phyloP scores from a whole-genome alignment of 2,329 filamentous ascomycete genomes.

The Clonostachys rosea region DNA sequence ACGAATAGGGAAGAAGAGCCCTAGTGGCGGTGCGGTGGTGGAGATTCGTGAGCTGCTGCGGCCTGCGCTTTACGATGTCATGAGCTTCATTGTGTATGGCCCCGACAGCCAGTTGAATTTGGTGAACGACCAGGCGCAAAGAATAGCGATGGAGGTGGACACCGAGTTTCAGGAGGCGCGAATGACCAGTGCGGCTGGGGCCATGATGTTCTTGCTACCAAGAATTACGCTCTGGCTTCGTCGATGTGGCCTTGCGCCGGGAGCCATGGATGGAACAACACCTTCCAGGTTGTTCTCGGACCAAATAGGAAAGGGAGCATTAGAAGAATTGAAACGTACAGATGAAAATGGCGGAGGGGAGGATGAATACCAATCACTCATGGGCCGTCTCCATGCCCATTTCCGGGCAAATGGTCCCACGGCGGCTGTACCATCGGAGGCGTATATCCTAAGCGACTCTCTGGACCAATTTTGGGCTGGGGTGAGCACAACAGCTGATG shows the following conservation, averaged over 20 bases:
- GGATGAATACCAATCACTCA: background rate
- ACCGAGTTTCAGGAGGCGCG: background rate
- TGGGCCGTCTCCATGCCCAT: background rate
- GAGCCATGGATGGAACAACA: background rate
- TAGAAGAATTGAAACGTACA: background rate
- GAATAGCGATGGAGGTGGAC: background rate
- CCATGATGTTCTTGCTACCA: slow-evolving; percentile 1
- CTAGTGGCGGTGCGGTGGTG: background rate
- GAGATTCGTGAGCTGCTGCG: slow-evolving; percentile 1
- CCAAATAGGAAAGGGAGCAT: background rate
- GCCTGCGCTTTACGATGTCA: slow-evolving; percentile 1
- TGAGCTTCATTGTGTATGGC: slow-evolving; percentile 5
- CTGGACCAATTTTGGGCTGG: slow-evolving; percentile 6
- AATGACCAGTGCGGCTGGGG: background rate
- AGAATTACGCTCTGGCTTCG: slow-evolving; percentile 1
- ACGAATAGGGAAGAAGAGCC: background rate
- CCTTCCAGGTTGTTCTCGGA: background rate
- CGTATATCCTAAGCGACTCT: slow-evolving; percentile 6
- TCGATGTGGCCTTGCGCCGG: background rate
- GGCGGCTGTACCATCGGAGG: slow-evolving; percentile 1
- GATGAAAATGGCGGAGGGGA: background rate
- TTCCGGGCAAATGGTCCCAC: background rate
- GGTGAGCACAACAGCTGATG: slow-evolving; percentile 2
- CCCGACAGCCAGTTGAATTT: background rate
- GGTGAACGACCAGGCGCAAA: background rate